These are phyloP conservation scores for Prunus campanulata DNA, from an alignment of 306 rosid species.

Conservation along the genomic window DNA sequence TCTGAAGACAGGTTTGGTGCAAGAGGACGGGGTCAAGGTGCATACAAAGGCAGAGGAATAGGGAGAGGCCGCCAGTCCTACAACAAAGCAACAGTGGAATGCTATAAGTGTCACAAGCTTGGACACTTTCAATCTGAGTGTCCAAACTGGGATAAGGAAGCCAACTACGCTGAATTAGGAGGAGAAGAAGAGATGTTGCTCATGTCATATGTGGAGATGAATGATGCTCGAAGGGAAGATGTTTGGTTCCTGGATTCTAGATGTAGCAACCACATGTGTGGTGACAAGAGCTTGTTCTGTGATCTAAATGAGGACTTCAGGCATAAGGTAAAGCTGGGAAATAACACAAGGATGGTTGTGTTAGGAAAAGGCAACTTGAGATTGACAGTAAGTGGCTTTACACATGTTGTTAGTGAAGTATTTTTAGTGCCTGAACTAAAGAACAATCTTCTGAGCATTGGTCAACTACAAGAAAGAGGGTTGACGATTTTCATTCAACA, in stretches of 20 bases:
- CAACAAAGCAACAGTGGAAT: background rate
- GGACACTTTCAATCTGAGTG: constrained; percentile 1
- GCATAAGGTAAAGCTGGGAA: background rate
- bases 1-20: background rate
- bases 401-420: too few relatives aligned
- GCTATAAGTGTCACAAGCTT: background rate
- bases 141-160: background rate
- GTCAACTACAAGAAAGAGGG: too few relatives aligned
- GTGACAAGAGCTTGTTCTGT: background rate
- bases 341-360: background rate
- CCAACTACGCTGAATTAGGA: background rate
- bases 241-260: background rate
- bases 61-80: background rate
- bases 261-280: constrained; percentile 7
- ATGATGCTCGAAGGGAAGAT: background rate
- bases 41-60: background rate
- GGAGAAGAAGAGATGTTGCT: background rate
- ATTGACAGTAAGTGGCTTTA: too few relatives aligned
- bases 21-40: background rate
- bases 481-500: too few relatives aligned
- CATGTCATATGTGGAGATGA: background rate
- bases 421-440: too few relatives aligned
- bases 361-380: background rate
- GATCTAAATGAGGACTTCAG: background rate
- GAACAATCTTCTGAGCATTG: too few relatives aligned